Base-by-base conservation (phyloP, 2,329 filamentous ascomycete genomes). In the Parastagonospora avenae region DNA sequence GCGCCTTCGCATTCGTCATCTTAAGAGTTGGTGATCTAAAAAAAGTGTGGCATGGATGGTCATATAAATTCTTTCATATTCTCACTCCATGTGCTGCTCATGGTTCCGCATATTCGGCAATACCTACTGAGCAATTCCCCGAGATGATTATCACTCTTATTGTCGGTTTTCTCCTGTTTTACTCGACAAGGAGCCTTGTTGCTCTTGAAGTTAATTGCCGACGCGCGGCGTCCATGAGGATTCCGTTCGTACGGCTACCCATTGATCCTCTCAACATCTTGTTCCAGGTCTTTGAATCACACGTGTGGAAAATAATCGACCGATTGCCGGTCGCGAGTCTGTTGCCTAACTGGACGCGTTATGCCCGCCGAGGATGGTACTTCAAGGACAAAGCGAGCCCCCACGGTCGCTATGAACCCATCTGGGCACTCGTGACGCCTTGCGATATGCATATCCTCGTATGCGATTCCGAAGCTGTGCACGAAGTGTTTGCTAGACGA, bases 231-330 rank as follows among this genome's bases (percentile, higher is more conserved):
- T 39, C 49, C 2, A 56, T 59, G 53, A 39, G 40, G 2, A 55
- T 53, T 1, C 55, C 55, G 9, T 47, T 55, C 6, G 38, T 59
- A 5, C 49, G 55, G 1, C n/a, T 59, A 1, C 52, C 52, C 1
- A 45, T 59, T 8, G 52, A 59, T 42, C 53, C 55, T 2, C 39
- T 55, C 1, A 59, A 59, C 29, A 43, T 56, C 19, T 35, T 48
- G 0, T 56, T 35, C 11, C 52, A 59, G 24, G 52, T 54, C 14
- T 37, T 59, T n/a, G 50, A 51, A 16, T 32, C 42, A 1, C 52
- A 55, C 30, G 6, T 55, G n/a, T 59, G 42, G 33, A 42, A 24
- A 4, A 4, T 55, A 7, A 12, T 53, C 8, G 55, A 59, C 28
- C n/a, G 12, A n/a, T 24, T 53, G 7, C 54, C 24, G 5, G 27